Base-by-base conservation (phyloP, 1,284 basidiomycete species). In the Hypsizygus ulmarius region DNA sequence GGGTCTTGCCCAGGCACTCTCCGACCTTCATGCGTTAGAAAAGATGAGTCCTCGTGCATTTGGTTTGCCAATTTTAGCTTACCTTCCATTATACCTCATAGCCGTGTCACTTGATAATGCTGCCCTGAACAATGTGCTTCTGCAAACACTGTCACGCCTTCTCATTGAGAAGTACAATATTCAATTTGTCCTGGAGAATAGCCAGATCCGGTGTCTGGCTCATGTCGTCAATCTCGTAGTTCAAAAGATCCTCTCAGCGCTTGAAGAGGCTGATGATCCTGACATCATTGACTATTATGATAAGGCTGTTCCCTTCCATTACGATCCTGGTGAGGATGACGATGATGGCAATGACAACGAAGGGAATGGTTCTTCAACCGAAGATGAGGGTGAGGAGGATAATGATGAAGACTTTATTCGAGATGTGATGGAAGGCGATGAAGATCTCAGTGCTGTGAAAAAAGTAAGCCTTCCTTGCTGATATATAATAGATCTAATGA, bases 221-320 rank as follows among this genome's bases (percentile, higher is more conserved):
- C 68, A 70, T 49, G 61, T 70, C 14, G 57, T 70, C 12, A 70
- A 69, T 46, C 59, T 71, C 33, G 60, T 70, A n/a, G 68, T 69
- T 10, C 67, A 72, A 52, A 56, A 60, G 11, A 53, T 71, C 10
- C 56, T 70, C 1, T 41, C 47, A 15, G 52, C 19, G 0, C 52
- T 69, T 4, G 52, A 55, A 9, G 63, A 70, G 40, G 66, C 59
- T 5, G 63, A 63, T 3, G 60, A 66, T 44, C 63, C 63, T 0
- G 59, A 62, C 7, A 36, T 46, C 0, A 35, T 45, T 6, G 65
- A 69, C 49, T 64, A 64, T 45, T 68, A 61, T 43, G 37, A 59
- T 33, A 65, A 66, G 49, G 54, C 60, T 7, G 25, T 43, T 5
- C 64, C 65, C 0, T 45, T 67, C 27, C 62, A 68, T 44, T 64